A percentile compares a stretch with the other conserved stretches of the same genome.
phyloP scores from a whole-genome alignment of 139 green algal genomes.

The Coelastrella sp. region DNA sequence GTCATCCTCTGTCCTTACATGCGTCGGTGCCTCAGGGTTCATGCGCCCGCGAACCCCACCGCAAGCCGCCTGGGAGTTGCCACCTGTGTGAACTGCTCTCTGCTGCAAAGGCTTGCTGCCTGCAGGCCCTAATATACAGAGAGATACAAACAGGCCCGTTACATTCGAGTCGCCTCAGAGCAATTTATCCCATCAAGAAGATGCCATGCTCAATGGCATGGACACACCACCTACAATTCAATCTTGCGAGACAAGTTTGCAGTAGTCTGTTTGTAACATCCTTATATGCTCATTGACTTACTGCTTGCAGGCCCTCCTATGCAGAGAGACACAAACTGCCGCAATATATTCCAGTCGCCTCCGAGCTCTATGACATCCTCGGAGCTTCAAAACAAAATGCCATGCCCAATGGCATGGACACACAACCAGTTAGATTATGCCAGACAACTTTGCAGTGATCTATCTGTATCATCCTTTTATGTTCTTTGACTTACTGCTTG shows the following conservation, averaged over 20 bases:
- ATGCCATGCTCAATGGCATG: neutral
- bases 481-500: neutral
- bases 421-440: too few relatives aligned
- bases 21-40: neutral
- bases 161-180: neutral
- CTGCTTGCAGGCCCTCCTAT: neutral
- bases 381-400: neutral
- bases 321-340: conserved; percentile 19
- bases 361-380: conserved; percentile 23
- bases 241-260: neutral
- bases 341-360: neutral
- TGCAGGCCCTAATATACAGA: neutral
- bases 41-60: neutral
- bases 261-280: neutral
- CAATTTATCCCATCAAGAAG: too few relatives aligned
- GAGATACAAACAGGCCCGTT: conserved; percentile 15
- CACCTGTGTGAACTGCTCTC: too few relatives aligned
- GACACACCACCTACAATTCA: neutral
- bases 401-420: conserved; percentile 9
- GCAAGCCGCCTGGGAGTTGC: too few relatives aligned
- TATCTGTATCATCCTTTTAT: too few relatives aligned
- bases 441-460: neutral
- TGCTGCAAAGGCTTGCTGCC: neutral
- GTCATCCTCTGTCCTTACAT: too few relatives aligned
- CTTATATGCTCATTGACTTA: neutral